Evolutionary conservation across 2,329 filamentous ascomycete genomes (phyloP), one percentile per base, ranked within the genome.

Genomic region (Acephala macrosclerotiorum): DNA sequence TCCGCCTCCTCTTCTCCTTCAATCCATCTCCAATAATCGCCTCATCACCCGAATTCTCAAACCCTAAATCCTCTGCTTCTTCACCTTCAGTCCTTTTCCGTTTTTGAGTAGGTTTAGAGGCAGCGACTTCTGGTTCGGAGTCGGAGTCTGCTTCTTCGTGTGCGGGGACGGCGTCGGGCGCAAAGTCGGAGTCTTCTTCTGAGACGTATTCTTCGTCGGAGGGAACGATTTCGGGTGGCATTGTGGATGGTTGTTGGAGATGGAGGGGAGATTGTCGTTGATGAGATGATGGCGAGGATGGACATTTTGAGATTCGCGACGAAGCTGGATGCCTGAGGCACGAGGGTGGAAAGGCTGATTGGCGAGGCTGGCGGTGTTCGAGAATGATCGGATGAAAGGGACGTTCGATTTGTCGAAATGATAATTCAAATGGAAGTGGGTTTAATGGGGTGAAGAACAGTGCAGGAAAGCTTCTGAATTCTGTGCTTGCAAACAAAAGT

Each of bases 121-220:
- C 71, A 47, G 68, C 62, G 16, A 62, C 79, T 59, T 79, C 79
- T 25, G 76, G 73, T 58, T 75, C 77, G 8, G 83, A 84, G 64
- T 85, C 87, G 5, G 79, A 80, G 5, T 83, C 81, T 16, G 78
- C 81, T 18, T 80, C 82, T 36, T 71, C 75, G n/a, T 78, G 73
- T 16, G 73, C 76, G 42, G 78, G 73, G 33, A 75, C 83, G 20
- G 82, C 81, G 55, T 87, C 88, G n/a, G 86, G 87, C 26, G 88
- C 85, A 68, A 93, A 93, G 74, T 93, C 90, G 11, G 90, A 91
- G 75, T 93, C 91, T 70, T 92, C 88, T 3, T 89, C 89, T 1
- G 90, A 92, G 18, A 83, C 86, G 72, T 92, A 92, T 65, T 87
- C 80, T 66, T 86, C 84, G 35, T 76, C 74, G 3, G 68, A 68